Evolutionary conservation across 306 rosid species (phyloP), one percentile per base, ranked within the genome.

Genomic region (Vachellia collinsii): DNA sequence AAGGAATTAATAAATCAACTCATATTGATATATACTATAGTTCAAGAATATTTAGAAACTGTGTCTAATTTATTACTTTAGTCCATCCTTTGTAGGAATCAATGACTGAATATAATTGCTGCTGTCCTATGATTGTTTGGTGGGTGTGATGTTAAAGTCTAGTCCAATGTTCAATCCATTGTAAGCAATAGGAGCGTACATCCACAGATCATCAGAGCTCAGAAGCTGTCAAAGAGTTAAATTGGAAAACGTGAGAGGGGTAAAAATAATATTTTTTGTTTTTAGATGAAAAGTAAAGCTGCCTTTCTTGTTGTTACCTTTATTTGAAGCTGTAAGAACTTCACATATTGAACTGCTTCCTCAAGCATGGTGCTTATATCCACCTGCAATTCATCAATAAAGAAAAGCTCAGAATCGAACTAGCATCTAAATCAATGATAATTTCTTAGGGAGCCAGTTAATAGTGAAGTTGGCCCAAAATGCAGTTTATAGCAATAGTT

Each of bases 301-400:
- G 44, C 80, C 50, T 41, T 36, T 56, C 36, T 42, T 56, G 36
- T 75, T 76, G 74, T 81, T 80, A 93, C 99, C 99, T 93, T 91
- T 65, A 93, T 91, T 86, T 95, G 99, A 68, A 91, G 94, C 80
- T 91, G 97, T 66, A 95, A 82, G 72, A 95, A 93, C 83, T 91
- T 93, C 72, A 95, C 99, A 85, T 95, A 93, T 41, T 87, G 90
- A 70, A 91, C 98, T 68, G 96, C 98, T 88, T 95, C 99, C 84
- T 95, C 99, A 46, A 95, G 99, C 98, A 95, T 95, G 83, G 98
- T 95, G 91, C 98, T 93, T 76, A 91, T 91, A 86, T 95, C 99
- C 73, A 95, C 98, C 97, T 94, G 82, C 66, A 90, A 16, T 79
- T 84, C 80, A 76, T 50, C 23, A 37, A 59, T 67, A 39, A 79